phyloP scores from a whole-genome alignment of 202 grass and related monocot genomes.

The Eragrostis tef region DNA sequence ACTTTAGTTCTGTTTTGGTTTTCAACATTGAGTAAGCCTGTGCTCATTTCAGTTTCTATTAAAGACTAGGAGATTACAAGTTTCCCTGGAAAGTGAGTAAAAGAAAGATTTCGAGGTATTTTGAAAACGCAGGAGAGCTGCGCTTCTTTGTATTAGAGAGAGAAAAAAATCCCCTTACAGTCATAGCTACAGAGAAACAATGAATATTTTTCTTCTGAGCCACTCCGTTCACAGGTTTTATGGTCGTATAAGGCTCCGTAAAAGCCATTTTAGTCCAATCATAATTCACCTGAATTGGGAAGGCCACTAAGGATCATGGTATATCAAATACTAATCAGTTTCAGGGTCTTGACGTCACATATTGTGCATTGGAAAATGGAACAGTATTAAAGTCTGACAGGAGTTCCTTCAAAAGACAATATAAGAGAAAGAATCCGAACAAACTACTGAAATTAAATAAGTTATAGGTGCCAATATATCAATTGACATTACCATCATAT shows the following conservation, averaged over 20 bases:
- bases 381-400: neutral
- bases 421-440: neutral
- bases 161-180: too few species aligned
- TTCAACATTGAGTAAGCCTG: neutral
- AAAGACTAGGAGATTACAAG: neutral
- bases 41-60: neutral
- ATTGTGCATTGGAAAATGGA: neutral
- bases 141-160: too few species aligned
- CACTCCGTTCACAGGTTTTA: neutral
- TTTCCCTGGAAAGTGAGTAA: neutral
- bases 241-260: neutral
- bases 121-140: too few species aligned
- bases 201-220: neutral
- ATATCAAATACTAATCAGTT: neutral
- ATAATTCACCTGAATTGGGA: neutral
- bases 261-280: neutral
- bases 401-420: neutral
- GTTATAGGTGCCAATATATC: neutral
- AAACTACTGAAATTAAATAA: neutral
- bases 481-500: neutral
- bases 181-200: neutral
- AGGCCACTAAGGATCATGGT: neutral
- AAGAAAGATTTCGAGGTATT: neutral
- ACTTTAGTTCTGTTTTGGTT: neutral
- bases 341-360: neutral